These are phyloP conservation scores for Massarina eburnea DNA, from an alignment of 2,329 filamentous ascomycete genomes.

Conservation along the genomic window DNA sequence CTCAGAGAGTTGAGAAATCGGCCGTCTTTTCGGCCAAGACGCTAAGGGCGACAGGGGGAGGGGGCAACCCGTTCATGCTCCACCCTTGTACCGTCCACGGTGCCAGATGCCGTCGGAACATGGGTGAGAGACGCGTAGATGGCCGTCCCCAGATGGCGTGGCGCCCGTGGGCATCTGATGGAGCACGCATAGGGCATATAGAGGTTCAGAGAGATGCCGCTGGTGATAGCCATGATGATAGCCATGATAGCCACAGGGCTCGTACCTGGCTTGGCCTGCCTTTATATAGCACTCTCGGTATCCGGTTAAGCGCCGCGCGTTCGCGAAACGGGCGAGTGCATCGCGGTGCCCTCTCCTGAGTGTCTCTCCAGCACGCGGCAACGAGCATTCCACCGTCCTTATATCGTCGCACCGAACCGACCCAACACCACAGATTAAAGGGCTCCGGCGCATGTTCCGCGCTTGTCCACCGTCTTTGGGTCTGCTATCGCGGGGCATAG, in stretches of 20 bases:
- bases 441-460: conserved; percentile 4
- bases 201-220: background rate
- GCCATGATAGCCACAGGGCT: too few species aligned
- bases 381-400: background rate
- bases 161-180: background rate
- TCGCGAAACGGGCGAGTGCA: conserved; percentile 6
- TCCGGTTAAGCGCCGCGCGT: conserved; percentile 32
- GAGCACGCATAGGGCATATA: background rate
- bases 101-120: background rate
- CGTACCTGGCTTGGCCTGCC: conserved; percentile 26
- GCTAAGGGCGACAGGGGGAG: too few species aligned
- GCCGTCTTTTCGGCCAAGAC: too few species aligned
- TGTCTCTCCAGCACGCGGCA: conserved; percentile 7
- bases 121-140: background rate
- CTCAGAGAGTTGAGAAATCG: too few species aligned
- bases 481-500: conserved; percentile 21
- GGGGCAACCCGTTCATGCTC: too few species aligned
- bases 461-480: conserved; percentile 3
- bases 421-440: conserved; percentile 10
- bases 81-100: too few species aligned
- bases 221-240: background rate
- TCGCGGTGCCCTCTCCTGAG: conserved; percentile 1
- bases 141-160: background rate
- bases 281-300: conserved; percentile 30
- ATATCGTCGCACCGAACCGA: background rate